Percentiles rank a stretch among this genome's conserved stretches.
These are phyloP conservation scores for Candida hungchunana DNA, from an alignment of 805 yeast species.

Conservation along the genomic window DNA sequence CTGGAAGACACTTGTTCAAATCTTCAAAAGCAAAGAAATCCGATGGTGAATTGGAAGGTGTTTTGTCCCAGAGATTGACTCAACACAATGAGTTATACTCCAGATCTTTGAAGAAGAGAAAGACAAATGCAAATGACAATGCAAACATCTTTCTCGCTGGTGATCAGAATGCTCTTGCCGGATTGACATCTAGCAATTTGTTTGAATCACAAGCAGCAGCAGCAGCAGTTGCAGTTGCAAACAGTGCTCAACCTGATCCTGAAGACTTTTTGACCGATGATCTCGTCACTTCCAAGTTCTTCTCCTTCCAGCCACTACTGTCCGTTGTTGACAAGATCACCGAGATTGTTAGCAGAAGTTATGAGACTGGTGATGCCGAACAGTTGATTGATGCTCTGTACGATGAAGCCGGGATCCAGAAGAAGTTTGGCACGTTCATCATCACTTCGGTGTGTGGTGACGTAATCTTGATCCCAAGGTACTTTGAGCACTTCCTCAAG, in stretches of 20 bases:
- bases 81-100: slow-evolving; percentile 21
- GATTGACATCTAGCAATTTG: slow-evolving; percentile 12
- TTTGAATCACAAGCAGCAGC: slow-evolving; percentile 22
- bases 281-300: slow-evolving; percentile 31
- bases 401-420: slow-evolving; percentile 39
- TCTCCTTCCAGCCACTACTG: slow-evolving; percentile 31
- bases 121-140: slow-evolving; percentile 8
- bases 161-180: slow-evolving; percentile 20
- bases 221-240: slow-evolving; percentile 27
- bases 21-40: slow-evolving; percentile 26
- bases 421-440: slow-evolving; percentile 38
- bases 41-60: slow-evolving; percentile 23
- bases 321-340: slow-evolving; percentile 32
- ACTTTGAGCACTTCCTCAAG: slow-evolving; percentile 36
- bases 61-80: slow-evolving; percentile 19
- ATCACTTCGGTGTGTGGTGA: slow-evolving; percentile 42
- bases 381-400: slow-evolving; percentile 36
- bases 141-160: slow-evolving; percentile 22
- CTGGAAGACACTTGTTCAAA: slow-evolving; percentile 34
- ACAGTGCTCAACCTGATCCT: slow-evolving; percentile 9
- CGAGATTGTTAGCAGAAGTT: slow-evolving; percentile 37
- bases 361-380: slow-evolving; percentile 40
- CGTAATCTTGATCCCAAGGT: slow-evolving; percentile 37
- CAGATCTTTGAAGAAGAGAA: slow-evolving; percentile 19
- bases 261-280: slow-evolving; percentile 35